Percentiles rank a stretch among this genome's conserved stretches.
Conservation (phyloP, 331 rosid species). For the Dryas integrifolia region DNA sequence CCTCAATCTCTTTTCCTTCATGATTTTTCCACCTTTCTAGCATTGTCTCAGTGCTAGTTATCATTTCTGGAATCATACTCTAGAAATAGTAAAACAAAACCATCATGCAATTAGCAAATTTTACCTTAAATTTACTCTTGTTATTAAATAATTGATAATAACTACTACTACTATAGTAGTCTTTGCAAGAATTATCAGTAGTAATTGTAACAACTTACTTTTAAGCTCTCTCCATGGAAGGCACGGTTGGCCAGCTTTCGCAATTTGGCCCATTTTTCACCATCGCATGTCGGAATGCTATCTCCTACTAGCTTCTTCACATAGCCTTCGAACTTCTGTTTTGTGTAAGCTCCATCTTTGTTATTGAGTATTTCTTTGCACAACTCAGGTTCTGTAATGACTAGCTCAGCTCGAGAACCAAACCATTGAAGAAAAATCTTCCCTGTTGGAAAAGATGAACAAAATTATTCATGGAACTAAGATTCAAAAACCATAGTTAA, state of each 20-base stretch:
- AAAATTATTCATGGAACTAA: background rate
- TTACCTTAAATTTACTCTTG: no score
- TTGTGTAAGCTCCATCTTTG: background rate
- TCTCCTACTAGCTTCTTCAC: slow-evolving; percentile 28
- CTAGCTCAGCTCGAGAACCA: no score
- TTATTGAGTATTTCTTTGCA: background rate
- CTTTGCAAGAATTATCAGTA: background rate
- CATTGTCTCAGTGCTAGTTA: slow-evolving; percentile 11
- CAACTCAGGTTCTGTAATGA: no score
- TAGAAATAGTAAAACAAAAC: background rate
- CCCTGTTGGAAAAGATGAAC: background rate
- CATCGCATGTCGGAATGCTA: slow-evolving; percentile 12
- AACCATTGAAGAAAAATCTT: no score
- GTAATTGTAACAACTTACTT: slow-evolving; percentile 1
- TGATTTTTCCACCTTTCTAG: slow-evolving; percentile 14
- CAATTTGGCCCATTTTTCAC: background rate
- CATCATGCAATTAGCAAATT: background rate
- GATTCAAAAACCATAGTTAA: background rate
- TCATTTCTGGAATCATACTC: slow-evolving; percentile 24
- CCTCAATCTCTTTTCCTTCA: slow-evolving; percentile 25
- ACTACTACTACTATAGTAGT: no score
- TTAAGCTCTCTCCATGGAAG: no score
- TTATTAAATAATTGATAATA: no score
- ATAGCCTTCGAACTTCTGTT: background rate
- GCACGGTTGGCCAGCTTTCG: no score